These are phyloP conservation scores for Solanum hybrid DNA, from an alignment of 305 asterid species.

Conservation along the genomic window DNA sequence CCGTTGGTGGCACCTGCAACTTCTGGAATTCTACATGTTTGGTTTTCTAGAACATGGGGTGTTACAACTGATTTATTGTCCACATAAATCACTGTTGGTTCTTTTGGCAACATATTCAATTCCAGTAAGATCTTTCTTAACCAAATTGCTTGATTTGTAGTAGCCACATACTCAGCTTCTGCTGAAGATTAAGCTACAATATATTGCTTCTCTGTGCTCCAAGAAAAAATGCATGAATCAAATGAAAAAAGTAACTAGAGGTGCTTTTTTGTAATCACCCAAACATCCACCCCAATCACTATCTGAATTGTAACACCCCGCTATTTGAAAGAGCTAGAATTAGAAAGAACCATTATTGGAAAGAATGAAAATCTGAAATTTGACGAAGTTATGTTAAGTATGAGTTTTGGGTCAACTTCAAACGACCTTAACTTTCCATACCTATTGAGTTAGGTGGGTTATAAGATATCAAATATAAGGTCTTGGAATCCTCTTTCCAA, in stretches of 20 bases:
- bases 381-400: too few species aligned
- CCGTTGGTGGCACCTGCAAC: not conserved
- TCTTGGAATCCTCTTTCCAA: too few species aligned
- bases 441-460: too few species aligned
- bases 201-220: not conserved
- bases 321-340: too few species aligned
- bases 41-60: not conserved
- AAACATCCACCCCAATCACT: not conserved
- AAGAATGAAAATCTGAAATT: too few species aligned
- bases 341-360: too few species aligned
- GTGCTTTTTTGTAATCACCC: not conserved
- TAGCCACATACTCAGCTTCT: not conserved
- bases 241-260: not conserved
- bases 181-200: not conserved
- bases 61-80: not conserved
- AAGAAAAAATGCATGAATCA: not conserved
- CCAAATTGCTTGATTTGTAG: not conserved
- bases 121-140: not conserved
- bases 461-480: too few species aligned
- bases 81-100: not conserved
- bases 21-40: not conserved
- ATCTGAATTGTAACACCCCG: not conserved
- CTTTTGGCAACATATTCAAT: not conserved
- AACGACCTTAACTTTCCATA: too few species aligned
- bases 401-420: too few species aligned